Evolutionary conservation across 73 alveolate genomes (phyloP), one percentile per base, ranked within the genome.

Genomic region (Paramecium sexaurelia): DNA sequence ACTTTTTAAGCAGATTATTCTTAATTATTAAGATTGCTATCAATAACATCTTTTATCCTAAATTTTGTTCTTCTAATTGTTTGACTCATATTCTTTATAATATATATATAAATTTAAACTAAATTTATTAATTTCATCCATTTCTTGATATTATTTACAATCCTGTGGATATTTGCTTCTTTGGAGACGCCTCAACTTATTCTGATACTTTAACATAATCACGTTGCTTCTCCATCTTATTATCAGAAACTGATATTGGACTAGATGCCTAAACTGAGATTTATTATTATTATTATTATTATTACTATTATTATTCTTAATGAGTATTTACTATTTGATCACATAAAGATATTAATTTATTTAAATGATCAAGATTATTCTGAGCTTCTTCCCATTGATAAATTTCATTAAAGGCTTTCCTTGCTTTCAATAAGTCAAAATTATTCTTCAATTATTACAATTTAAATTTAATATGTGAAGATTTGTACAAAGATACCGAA

Each of bases 1-100:
- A 11, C 17, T 43, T 78, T 78, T 26, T 78, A 78, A 7, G 90
- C 90, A 3, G 90, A 78, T 24, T 78, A 5, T 24, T 78, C 90
- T 29, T 40, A 20, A 43, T 78, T 78, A 20, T 78, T 9, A 4
- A 78, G 22, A 26, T 37, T 40, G n/a, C 73, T 40, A 24, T 39
- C 73, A 24, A 78, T 26, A 9, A 78, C 90, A 78, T 78, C 90
- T 47, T 78, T 41, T 2, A 78, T 29, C 33, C 90, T 40, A 9
- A 29, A 78, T 43, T 78, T 78, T 20, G 90, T 71, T 61, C 83
- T 61, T 8, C 43, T 5, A 10, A 61, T 61, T 29, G 83, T 61
- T 61, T 61, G 83, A 61, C 83, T 61, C 83, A 61, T 61, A 61
- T 61, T 51, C 27, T 51, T 51, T 51, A 17, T 51, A 17, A 51